These are phyloP conservation scores for Trichoderma pleuroti DNA, from an alignment of 2,329 filamentous ascomycete species.

Conservation along the genomic window DNA sequence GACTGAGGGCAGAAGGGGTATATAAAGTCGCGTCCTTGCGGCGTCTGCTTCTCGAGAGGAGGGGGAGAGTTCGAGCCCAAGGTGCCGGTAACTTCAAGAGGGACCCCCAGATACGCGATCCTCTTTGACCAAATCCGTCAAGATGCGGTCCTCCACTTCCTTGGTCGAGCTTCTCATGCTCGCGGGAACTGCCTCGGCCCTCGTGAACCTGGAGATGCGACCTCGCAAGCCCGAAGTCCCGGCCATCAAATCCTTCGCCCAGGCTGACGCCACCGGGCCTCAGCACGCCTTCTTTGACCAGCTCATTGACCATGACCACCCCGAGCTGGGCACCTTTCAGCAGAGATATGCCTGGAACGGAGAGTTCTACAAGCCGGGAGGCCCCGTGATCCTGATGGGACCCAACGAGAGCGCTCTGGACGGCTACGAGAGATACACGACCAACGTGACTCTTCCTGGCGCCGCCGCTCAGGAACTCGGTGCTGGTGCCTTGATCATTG, in stretches of 20 bases:
- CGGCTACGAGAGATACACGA: constrained; percentile 59
- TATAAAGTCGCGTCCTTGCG: not conserved
- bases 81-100: not conserved
- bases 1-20: not conserved
- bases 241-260: not conserved
- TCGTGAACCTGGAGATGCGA: not conserved
- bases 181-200: not conserved
- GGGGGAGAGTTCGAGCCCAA: not conserved
- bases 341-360: constrained; percentile 79
- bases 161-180: constrained; percentile 13
- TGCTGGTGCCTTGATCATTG: constrained; percentile 71
- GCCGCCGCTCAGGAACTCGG: constrained; percentile 63
- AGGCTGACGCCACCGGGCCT: not conserved
- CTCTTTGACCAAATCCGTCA: not conserved
- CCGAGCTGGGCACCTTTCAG: constrained; percentile 57
- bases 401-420: constrained; percentile 61
- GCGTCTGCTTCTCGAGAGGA: not conserved
- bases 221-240: not conserved
- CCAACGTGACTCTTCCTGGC: constrained; percentile 67
- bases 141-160: constrained; percentile 6
- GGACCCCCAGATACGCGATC: too few relatives aligned
- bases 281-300: constrained; percentile 44
- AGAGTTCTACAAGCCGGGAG: constrained; percentile 70
- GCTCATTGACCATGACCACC: constrained; percentile 56
- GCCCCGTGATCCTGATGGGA: constrained; percentile 68